Evolutionary conservation across 2,329 filamentous ascomycete species (phyloP), one percentile per base, ranked within the genome.

Genomic region (Chaetoscypha palmicola): DNA sequence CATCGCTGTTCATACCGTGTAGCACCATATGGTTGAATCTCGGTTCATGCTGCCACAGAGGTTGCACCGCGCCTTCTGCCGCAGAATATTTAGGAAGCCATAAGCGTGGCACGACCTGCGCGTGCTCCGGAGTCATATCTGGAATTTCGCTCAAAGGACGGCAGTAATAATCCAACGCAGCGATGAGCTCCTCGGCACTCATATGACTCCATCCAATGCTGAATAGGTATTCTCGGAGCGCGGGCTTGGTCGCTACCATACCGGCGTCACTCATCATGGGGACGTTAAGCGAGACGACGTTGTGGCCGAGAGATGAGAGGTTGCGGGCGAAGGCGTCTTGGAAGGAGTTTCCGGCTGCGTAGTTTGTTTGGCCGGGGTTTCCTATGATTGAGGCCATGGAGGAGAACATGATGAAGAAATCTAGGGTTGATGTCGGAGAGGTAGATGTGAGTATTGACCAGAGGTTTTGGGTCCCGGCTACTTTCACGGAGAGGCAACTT

Each of bases 401-500:
- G 1, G 64, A 66, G 3, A 68, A 48, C 8, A 50, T 17, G 12
- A 52, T 21, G 16, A 52, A 50, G 19, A 50, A 48, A 28, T 52
- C 49, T 10, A 52, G 14, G 9, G 28, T 31, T 3, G 28, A 31
- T 4, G 12, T 14, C 16, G 28, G 11, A 14, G 12, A 28, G 4
- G 21, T 38, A 17, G 23, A 34, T 11, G 47, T 31, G 1, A 54
- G 47, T 3, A 41, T 4, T 3, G 38, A 28, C 20, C 56, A 53
- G 4, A 57, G 20, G 22, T 53, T 55, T 47, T 47, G 50, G 2
- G 53, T 33, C 2, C 50, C 50, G 3, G 24, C 7, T 0, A 56
- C 46, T 35, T 72, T 72, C 1, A 68, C 62, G 1, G 36, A 41
- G 2, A 64, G 48, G 0, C 59, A 59, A 2, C 43, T 48, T 5